phyloP scores from a whole-genome alignment of 2,329 filamentous ascomycete species.

The Apiospora pterosperma region DNA sequence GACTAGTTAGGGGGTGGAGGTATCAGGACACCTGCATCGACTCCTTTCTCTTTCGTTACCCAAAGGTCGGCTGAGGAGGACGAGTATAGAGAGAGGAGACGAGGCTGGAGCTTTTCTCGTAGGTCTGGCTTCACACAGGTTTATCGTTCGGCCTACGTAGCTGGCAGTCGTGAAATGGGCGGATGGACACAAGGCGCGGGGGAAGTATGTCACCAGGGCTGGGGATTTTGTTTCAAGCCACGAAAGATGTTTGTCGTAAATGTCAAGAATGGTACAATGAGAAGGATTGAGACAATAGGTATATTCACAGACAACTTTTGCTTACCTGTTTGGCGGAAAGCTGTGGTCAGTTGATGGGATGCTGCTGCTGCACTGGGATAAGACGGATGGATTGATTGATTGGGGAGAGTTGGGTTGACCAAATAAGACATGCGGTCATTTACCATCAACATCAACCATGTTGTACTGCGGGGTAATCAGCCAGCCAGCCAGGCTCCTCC shows the following conservation, averaged over 20 bases:
- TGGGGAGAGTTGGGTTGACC: background rate
- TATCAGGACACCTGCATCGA: background rate
- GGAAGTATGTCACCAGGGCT: background rate
- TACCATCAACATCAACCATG: too few relatives aligned
- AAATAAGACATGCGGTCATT: background rate
- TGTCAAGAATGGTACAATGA: background rate
- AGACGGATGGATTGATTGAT: background rate
- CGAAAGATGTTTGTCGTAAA: background rate
- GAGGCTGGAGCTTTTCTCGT: background rate
- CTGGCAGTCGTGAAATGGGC: background rate
- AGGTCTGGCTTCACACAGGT: background rate
- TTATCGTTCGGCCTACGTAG: background rate
- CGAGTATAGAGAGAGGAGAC: background rate
- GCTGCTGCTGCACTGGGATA: too few relatives aligned
- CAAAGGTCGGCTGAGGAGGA: background rate
- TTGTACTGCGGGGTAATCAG: background rate
- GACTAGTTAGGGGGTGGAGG: background rate
- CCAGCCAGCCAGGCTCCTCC: background rate
- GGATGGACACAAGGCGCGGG: background rate
- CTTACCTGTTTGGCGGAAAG: background rate
- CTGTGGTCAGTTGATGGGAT: background rate
- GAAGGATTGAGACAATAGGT: background rate
- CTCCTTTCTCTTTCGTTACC: background rate
- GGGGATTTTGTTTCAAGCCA: background rate
- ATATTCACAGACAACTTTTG: background rate